Conservation (phyloP, 208 protist species). For the Tritrichomonas foetus region DNA sequence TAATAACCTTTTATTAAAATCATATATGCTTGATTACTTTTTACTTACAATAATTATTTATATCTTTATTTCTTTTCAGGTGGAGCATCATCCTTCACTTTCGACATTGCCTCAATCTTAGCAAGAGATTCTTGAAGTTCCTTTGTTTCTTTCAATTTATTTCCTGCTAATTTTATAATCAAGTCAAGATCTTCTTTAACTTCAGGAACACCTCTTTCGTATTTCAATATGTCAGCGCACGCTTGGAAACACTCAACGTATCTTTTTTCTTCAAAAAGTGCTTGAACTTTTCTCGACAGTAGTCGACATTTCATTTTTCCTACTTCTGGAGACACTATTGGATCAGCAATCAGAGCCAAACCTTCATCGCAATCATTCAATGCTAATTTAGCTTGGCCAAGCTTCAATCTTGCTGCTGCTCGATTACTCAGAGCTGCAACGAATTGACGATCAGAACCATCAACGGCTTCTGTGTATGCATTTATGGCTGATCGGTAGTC, state of each 20-base stretch:
- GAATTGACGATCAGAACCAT: not conserved
- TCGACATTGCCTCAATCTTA: not conserved
- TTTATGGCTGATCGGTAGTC: not conserved
- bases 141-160: not conserved
- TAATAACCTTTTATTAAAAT: too few species aligned
- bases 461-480: slow-evolving; percentile 20
- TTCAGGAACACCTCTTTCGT: not conserved
- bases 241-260: not conserved
- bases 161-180: not conserved
- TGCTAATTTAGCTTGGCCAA: not conserved
- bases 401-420: not conserved
- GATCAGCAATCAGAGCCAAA: not conserved
- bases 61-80: too few species aligned
- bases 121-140: not conserved
- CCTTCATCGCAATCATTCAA: slow-evolving; percentile 1
- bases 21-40: too few species aligned
- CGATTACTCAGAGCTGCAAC: not conserved
- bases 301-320: not conserved
- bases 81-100: not conserved
- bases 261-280: not conserved
- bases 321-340: not conserved
- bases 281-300: not conserved
- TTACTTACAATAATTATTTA: too few species aligned
- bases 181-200: not conserved
- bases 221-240: not conserved